phyloP scores from a whole-genome alignment of 2,329 filamentous ascomycete species.

The Alternaria consortialis region DNA sequence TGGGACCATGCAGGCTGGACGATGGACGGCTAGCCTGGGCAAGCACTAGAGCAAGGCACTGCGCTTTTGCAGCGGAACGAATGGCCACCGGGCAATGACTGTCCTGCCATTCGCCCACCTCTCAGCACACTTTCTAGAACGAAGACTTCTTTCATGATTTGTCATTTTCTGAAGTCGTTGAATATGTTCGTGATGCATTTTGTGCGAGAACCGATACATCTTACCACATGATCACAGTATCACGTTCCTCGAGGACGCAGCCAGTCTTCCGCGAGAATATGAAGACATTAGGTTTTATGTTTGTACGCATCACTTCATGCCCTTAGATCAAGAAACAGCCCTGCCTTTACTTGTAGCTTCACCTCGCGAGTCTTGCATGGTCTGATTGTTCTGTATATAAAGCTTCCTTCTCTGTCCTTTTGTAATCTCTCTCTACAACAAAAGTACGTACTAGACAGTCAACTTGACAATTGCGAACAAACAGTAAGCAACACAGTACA shows the following conservation, averaged over 20 bases:
- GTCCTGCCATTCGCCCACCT: slow-evolving; percentile 35
- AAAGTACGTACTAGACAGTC: too few species aligned
- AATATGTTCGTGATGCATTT: neutral
- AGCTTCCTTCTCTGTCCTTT: neutral
- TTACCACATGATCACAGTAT: neutral
- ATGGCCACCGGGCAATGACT: slow-evolving; percentile 29
- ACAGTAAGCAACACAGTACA: neutral
- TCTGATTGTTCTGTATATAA: neutral
- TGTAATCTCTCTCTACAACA: neutral
- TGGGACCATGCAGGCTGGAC: slow-evolving; percentile 21
- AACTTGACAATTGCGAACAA: neutral
- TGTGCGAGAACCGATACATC: neutral
- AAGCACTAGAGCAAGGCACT: slow-evolving; percentile 29
- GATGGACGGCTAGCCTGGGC: slow-evolving; percentile 28
- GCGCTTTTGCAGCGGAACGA: slow-evolving; percentile 16
- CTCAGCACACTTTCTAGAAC: slow-evolving; percentile 25
- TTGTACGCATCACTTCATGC: neutral
- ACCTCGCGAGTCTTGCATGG: neutral
- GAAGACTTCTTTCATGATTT: slow-evolving; percentile 8
- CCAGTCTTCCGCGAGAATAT: too few species aligned
- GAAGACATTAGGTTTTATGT: neutral
- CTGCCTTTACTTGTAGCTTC: neutral
- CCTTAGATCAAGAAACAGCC: neutral
- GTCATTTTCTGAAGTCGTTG: neutral
- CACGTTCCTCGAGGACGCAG: neutral